Evolutionary conservation across 352 stramenopile genomes (phyloP).

Genomic region (Pythium vanterpoolii): DNA sequence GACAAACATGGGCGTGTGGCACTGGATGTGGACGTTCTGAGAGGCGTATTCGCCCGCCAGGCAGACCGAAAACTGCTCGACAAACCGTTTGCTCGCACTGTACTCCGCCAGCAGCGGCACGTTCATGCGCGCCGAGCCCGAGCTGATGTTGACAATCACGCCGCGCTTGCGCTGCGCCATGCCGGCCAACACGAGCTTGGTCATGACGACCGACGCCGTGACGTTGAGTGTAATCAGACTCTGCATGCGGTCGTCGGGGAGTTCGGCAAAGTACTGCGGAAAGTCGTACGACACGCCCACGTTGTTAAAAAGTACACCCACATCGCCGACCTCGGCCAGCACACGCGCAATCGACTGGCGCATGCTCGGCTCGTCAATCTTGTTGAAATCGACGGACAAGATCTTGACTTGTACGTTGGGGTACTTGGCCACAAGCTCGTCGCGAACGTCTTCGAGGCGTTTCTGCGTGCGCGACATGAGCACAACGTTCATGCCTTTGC

Average conservation of each 20-base stretch:
- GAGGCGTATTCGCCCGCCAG: constrained; percentile 94
- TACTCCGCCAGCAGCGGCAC: constrained; percentile 97
- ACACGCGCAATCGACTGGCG: constrained; percentile 47
- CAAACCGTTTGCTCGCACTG: constrained; percentile 96
- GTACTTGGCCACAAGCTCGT: constrained; percentile 94
- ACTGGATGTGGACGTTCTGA: constrained; percentile 95
- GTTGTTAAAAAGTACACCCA: constrained; percentile 99
- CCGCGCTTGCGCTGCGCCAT: constrained; percentile 95
- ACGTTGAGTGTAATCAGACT: constrained; percentile 91
- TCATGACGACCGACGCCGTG: constrained; percentile 75
- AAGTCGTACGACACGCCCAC: constrained; percentile 99
- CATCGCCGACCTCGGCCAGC: constrained; percentile 81
- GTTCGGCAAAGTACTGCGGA: constrained; percentile 97
- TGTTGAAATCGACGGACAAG: constrained; percentile 93
- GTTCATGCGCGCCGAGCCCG: constrained; percentile 92
- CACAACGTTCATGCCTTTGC: constrained; percentile 96
- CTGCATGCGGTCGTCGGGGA: constrained; percentile 91
- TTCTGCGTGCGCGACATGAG: constrained; percentile 97
- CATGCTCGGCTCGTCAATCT: constrained; percentile 78
- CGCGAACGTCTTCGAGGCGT: constrained; percentile 91
- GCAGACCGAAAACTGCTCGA: constrained; percentile 96
- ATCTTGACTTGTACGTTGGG: constrained; percentile 83
- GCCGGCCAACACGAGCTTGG: constrained; percentile 85
- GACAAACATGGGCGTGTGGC: constrained; percentile 99
- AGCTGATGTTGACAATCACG: constrained; percentile 97